Conservation (phyloP, 2,329 filamentous ascomycete species). For the Alternaria gaisen region DNA sequence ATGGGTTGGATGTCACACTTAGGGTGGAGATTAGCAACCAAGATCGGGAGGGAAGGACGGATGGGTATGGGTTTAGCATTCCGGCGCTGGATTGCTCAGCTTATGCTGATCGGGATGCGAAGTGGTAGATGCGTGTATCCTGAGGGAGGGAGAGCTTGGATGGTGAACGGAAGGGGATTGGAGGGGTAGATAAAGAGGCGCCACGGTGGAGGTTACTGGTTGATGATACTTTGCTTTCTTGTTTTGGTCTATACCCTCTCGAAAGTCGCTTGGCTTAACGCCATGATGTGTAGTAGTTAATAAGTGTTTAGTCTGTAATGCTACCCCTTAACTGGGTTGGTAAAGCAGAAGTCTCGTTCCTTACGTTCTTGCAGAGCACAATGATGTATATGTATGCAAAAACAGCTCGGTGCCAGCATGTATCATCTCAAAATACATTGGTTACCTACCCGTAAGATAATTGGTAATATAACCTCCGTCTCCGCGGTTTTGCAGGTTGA, state of each 20-base stretch:
- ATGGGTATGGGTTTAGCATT: slow-evolving; percentile 61
- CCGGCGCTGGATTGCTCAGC: slow-evolving; percentile 50
- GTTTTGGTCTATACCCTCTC: slow-evolving; percentile 8
- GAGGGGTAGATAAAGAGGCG: not conserved
- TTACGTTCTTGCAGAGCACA: not conserved
- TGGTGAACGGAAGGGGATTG: not conserved
- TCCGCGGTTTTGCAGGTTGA: not conserved
- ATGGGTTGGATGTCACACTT: slow-evolving; percentile 59
- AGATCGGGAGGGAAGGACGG: slow-evolving; percentile 56
- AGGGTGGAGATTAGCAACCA: slow-evolving; percentile 58
- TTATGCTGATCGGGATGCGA: slow-evolving; percentile 17
- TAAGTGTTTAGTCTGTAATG: slow-evolving; percentile 1
- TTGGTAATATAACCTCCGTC: not conserved
- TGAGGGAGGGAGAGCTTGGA: not conserved
- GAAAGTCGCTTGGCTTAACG: not conserved
- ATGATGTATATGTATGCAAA: not conserved
- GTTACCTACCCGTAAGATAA: not conserved
- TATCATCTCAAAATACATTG: not conserved
- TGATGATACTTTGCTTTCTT: not conserved
- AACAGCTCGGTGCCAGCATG: not conserved
- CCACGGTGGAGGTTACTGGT: not conserved
- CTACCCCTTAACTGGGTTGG: not conserved
- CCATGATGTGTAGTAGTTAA: not conserved
- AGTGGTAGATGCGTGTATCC: slow-evolving; percentile 20
- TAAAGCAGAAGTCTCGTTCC: not conserved